These are phyloP conservation scores for Thermothielavioides terrestris DNA, from an alignment of 495 filamentous ascomycete species.

Conservation along the genomic window DNA sequence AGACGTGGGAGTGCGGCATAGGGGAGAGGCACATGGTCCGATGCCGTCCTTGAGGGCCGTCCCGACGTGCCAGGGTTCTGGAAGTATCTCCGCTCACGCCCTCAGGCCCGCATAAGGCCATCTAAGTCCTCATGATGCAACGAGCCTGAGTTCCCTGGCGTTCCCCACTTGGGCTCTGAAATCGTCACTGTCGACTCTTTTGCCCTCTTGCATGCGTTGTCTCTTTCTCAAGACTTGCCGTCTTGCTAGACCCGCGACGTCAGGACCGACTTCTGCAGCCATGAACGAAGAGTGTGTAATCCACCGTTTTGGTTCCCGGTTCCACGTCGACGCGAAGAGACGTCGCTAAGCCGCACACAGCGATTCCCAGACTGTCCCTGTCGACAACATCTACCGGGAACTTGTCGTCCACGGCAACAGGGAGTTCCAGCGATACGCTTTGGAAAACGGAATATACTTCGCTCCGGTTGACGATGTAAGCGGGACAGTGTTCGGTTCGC, in stretches of 20 bases:
- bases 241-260: background rate
- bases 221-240: conserved; percentile 3
- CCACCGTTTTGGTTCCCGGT: background rate
- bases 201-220: background rate
- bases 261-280: background rate
- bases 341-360: conserved; percentile 21
- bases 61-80: conserved; percentile 19
- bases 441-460: conserved; percentile 66
- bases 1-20: conserved; percentile 24
- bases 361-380: conserved; percentile 33
- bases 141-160: conserved; percentile 5
- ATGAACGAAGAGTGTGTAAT: conserved; percentile 26
- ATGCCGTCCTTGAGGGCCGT: conserved; percentile 13
- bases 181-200: conserved; percentile 5
- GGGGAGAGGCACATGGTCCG: conserved; percentile 17
- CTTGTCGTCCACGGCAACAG: conserved; percentile 59
- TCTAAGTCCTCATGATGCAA: conserved; percentile 22
- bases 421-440: conserved; percentile 62
- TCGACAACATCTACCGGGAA: conserved; percentile 54
- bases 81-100: conserved; percentile 17
- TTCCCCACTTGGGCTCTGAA: background rate
- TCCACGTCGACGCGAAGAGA: background rate
- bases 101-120: conserved; percentile 17
- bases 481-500: conserved; percentile 8
- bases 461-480: conserved; percentile 80